phyloP scores from a whole-genome alignment of 106 monocot genomes.

The Posidonia australis region DNA sequence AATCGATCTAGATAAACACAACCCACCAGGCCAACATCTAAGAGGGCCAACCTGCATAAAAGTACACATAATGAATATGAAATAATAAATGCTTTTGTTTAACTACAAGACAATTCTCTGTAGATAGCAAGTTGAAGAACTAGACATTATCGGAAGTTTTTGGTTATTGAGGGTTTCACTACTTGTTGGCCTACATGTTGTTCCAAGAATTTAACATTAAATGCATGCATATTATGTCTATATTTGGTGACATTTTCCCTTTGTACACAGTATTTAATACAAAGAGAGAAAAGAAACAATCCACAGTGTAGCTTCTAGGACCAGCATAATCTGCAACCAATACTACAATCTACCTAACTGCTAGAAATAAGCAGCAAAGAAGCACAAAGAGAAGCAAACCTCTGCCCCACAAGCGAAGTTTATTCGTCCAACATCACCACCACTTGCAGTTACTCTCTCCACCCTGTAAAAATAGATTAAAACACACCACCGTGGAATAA shows the following conservation, averaged over 20 bases:
- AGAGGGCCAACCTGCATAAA: slow-evolving; percentile 23
- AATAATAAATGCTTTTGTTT: neutral
- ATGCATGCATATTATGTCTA: too few relatives aligned
- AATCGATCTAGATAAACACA: slow-evolving; percentile 30
- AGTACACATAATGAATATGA: neutral
- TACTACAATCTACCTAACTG: too few relatives aligned
- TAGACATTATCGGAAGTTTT: neutral
- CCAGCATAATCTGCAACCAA: too few relatives aligned
- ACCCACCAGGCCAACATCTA: slow-evolving; percentile 34
- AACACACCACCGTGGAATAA: neutral
- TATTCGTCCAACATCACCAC: slow-evolving; percentile 87
- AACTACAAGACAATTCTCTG: neutral
- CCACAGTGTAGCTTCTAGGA: too few relatives aligned
- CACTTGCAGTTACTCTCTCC: slow-evolving; percentile 71
- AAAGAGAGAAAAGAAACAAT: too few relatives aligned
- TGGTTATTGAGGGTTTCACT: neutral
- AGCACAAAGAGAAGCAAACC: slow-evolving; percentile 30
- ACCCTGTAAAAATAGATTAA: slow-evolving; percentile 35
- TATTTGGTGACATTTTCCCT: too few relatives aligned
- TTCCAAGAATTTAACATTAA: neutral
- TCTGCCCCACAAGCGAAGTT: slow-evolving; percentile 57
- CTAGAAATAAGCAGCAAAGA: neutral
- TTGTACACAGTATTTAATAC: too few relatives aligned
- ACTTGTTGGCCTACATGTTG: neutral
- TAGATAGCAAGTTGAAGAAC: too few relatives aligned